phyloP scores from a whole-genome alignment of 306 rosid genomes.

The Trifolium subterraneum region DNA sequence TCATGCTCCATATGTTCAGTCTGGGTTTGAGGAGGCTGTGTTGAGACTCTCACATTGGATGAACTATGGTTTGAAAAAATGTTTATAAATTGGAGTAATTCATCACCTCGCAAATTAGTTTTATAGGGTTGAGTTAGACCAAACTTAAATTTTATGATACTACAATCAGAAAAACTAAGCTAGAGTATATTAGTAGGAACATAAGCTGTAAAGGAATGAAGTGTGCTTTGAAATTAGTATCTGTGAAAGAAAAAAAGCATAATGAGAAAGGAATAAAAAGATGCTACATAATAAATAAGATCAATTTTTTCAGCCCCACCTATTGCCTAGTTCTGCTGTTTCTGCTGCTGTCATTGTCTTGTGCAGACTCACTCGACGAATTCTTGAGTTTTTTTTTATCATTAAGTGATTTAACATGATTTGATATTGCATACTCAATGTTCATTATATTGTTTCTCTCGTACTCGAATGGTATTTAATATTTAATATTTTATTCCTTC shows the following conservation, averaged over 20 bases:
- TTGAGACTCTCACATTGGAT: neutral
- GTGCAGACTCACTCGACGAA: constrained; percentile 18
- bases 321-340: constrained; percentile 1
- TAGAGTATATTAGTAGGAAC: constrained; percentile 2
- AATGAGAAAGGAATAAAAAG: neutral
- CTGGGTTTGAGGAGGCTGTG: neutral
- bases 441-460: constrained; percentile 22
- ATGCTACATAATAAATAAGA: neutral
- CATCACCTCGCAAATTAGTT: neutral
- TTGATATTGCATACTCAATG: constrained; percentile 29
- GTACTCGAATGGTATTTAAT: constrained; percentile 27
- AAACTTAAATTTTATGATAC: neutral
- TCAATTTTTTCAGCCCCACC: constrained; percentile 2
- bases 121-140: neutral
- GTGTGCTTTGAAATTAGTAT: constrained; percentile 17
- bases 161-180: constrained; percentile 1
- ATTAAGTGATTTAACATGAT: constrained; percentile 22
- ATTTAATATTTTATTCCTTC: constrained; percentile 28
- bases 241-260: neutral
- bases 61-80: neutral
- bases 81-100: neutral
- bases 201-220: constrained; percentile 20
- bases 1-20: neutral
- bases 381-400: constrained; percentile 29
- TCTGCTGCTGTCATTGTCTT: neutral